These are phyloP conservation scores for Solanum bukasovii DNA, from an alignment of 257 asterid genomes.

Conservation along the genomic window DNA sequence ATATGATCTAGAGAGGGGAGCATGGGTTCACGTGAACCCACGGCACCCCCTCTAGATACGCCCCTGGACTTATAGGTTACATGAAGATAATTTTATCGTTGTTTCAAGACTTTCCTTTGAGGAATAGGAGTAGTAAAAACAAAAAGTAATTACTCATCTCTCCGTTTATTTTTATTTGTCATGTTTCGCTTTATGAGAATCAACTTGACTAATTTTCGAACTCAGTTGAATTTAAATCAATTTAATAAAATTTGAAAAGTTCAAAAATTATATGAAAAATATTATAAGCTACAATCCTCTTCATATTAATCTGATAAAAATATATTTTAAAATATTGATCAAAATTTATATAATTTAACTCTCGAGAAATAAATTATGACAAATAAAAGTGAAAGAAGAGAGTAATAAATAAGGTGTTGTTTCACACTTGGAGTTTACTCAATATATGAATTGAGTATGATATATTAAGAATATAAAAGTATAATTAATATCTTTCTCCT, in stretches of 20 bases:
- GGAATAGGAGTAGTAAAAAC: background rate
- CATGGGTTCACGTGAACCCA: too few relatives aligned
- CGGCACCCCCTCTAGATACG: too few relatives aligned
- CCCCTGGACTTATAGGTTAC: background rate
- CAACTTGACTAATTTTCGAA: too few relatives aligned
- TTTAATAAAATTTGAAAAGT: background rate
- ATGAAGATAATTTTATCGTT: background rate
- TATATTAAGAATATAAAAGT: background rate
- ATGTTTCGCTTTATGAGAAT: too few relatives aligned
- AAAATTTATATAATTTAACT: background rate
- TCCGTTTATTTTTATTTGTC: background rate
- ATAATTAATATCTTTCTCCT: background rate
- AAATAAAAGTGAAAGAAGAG: background rate
- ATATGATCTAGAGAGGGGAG: too few relatives aligned
- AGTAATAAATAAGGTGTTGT: background rate
- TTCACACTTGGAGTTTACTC: background rate
- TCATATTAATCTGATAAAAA: background rate
- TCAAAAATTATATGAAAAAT: background rate
- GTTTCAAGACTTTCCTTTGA: background rate
- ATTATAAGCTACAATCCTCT: background rate
- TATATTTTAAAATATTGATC: background rate
- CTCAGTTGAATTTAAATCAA: too few relatives aligned
- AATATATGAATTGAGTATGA: background rate
- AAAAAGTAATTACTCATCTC: background rate
- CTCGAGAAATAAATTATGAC: rapidly evolving